Evolutionary conservation across 2,329 filamentous ascomycete species (phyloP).

Genomic region (Pseudopyrenochaeta lycopersici): DNA sequence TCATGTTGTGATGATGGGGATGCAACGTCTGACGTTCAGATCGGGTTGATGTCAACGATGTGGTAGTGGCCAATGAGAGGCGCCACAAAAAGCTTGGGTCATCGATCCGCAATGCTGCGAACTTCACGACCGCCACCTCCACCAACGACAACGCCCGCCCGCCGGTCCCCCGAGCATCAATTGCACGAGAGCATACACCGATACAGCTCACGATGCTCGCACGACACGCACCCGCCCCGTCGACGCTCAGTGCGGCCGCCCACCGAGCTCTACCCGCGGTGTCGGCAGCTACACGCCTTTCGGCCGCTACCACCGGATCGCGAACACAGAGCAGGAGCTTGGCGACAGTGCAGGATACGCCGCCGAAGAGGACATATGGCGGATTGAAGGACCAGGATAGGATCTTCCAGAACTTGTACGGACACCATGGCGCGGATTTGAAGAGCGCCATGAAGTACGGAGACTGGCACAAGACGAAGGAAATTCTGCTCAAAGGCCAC

Average conservation of each 20-base stretch:
- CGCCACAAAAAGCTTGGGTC: constrained; percentile 23
- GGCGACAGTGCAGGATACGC: constrained; percentile 62
- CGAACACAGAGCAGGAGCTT: constrained; percentile 72
- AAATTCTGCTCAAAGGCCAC: constrained; percentile 95
- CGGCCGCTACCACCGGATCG: constrained; percentile 51
- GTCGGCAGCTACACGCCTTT: constrained; percentile 48
- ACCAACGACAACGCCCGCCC: constrained; percentile 36
- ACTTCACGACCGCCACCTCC: constrained; percentile 43
- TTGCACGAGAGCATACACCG: constrained; percentile 43
- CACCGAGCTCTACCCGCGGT: constrained; percentile 53
- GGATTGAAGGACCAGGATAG: constrained; percentile 95
- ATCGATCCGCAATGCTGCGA: constrained; percentile 19
- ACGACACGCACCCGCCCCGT: constrained; percentile 50
- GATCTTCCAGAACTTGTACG: constrained; percentile 99
- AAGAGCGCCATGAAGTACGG: constrained; percentile 97
- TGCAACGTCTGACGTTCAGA: constrained; percentile 7
- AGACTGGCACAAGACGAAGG: constrained; percentile 99
- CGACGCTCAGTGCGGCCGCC: constrained; percentile 51
- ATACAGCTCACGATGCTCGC: constrained; percentile 51
- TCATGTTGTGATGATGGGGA: neutral
- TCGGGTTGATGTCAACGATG: constrained; percentile 33
- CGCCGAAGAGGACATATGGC: constrained; percentile 75
- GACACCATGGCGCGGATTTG: constrained; percentile 88
- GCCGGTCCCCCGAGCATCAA: constrained; percentile 46
- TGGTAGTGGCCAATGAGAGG: constrained; percentile 26